Percentiles rank a stretch among this genome's conserved stretches.
These are phyloP conservation scores for Panaeolus cyanescens DNA, from an alignment of 768 basidiomycete genomes.

Conservation along the genomic window DNA sequence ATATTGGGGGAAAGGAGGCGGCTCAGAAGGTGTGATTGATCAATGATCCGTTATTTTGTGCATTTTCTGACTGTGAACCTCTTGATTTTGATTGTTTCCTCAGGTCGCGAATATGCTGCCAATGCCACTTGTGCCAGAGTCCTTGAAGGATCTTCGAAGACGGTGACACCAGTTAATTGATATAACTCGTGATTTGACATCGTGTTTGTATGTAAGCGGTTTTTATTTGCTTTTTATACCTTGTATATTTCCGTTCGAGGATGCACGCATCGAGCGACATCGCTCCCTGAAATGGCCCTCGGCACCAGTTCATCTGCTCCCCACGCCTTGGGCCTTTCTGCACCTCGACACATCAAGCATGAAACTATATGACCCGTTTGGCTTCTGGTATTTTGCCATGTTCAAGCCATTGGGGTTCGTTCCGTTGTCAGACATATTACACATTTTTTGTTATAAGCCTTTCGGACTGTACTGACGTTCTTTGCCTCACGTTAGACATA, in stretches of 20 bases:
- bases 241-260: conserved; percentile 10
- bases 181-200: background rate
- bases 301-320: conserved; percentile 3
- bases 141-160: conserved; percentile 17
- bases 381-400: conserved; percentile 17
- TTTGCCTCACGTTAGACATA: too few relatives aligned
- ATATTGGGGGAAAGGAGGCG: conserved; percentile 77
- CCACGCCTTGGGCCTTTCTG: conserved; percentile 39
- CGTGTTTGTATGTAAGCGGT: conserved; percentile 4
- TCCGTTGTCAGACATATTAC: conserved; percentile 61
- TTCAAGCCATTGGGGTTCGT: conserved; percentile 54
- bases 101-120: conserved; percentile 41
- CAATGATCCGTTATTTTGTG: background rate
- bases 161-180: background rate
- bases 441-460: background rate
- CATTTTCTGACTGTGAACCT: conserved; percentile 17
- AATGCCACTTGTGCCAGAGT: conserved; percentile 28
- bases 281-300: background rate
- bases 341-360: conserved; percentile 46
- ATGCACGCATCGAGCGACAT: background rate
- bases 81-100: background rate
- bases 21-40: conserved; percentile 57
- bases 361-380: conserved; percentile 60
- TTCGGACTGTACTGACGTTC: too few relatives aligned
- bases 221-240: conserved; percentile 5